phyloP scores from a whole-genome alignment of 768 basidiomycete species.

The Calocybe indica region DNA sequence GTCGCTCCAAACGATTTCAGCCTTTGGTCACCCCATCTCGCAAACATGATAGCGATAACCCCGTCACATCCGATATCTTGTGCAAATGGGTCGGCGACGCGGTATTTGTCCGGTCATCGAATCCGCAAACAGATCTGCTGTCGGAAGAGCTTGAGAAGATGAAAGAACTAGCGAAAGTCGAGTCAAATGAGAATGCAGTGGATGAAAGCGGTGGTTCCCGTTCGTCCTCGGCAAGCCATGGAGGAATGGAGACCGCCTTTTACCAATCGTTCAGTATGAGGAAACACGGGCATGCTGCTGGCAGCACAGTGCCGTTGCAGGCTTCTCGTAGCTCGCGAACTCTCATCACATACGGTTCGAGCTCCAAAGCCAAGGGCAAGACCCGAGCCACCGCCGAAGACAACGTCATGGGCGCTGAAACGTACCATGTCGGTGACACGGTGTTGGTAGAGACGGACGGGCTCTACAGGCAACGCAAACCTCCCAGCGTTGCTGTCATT shows the following conservation, averaged over 20 bases:
- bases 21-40: neutral
- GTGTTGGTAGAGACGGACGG: slow-evolving; percentile 52
- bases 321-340: too few species aligned
- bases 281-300: neutral
- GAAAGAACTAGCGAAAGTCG: neutral
- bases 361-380: slow-evolving; percentile 3
- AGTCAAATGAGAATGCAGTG: neutral
- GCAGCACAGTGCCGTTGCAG: neutral
- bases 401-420: neutral
- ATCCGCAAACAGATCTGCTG: slow-evolving; percentile 3
- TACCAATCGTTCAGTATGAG: slow-evolving; percentile 1
- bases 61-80: neutral
- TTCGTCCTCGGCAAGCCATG: too few species aligned
- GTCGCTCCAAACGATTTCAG: neutral
- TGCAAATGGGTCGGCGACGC: slow-evolving; percentile 2
- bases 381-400: slow-evolving; percentile 11
- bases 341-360: too few species aligned
- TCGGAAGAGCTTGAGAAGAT: neutral
- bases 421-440: slow-evolving; percentile 50
- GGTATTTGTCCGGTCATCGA: slow-evolving; percentile 1
- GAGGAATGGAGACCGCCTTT: slow-evolving; percentile 2
- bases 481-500: slow-evolving; percentile 65
- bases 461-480: slow-evolving; percentile 29
- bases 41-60: neutral
- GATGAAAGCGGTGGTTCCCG: too few species aligned